Base-by-base conservation (phyloP, 75 land plant genomes). In the Ceratopteris richardii region DNA sequence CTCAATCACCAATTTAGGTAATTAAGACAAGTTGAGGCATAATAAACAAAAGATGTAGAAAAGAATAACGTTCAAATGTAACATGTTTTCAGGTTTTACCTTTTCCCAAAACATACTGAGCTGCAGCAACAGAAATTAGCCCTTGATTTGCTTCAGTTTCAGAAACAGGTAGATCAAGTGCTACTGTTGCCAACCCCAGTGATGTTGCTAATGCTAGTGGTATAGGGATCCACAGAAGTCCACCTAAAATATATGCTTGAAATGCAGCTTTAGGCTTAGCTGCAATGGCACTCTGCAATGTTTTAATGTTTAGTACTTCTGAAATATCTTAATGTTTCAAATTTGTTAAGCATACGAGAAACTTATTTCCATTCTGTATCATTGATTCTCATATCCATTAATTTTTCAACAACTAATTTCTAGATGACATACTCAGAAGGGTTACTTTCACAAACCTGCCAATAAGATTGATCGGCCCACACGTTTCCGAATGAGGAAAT, bases 111-210 rank as follows among this genome's bases (percentile, higher is more conserved):
- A 46, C 12, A 14, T 46, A 46, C 21, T 46, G 48, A 46, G 48
- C 48, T 20, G 48, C 48, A 46, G 48, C 48, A 7, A 46, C 48
- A 46, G 48, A 46, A 46, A 46, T 46, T 14, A 46, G 21, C 4
- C 48, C 48, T 46, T 46, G 12, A 46, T 46, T 46, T 46, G 48
- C 48, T 46, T 46, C 48, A 2, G 5, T 17, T 4, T 5, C 21
- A 46, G n/a, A n/a, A n/a, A 46, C 48, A 46, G 48, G 48, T 2
- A 46, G 48, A 46, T 46, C 48, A 46, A 46, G 48, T 46, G 48
- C 48, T 17, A 46, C 4, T 5, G 48, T 46, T 46, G 48, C n/a
- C 48, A 46, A 46, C 3, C 48, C 48, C 5, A 46, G 48, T 5
- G 48, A 46, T 20, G 48, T 46, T 46, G 48, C 48, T 14, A 46